Evolutionary conservation across 495 filamentous ascomycete genomes (phyloP).

Genomic region (Podospora didyma): DNA sequence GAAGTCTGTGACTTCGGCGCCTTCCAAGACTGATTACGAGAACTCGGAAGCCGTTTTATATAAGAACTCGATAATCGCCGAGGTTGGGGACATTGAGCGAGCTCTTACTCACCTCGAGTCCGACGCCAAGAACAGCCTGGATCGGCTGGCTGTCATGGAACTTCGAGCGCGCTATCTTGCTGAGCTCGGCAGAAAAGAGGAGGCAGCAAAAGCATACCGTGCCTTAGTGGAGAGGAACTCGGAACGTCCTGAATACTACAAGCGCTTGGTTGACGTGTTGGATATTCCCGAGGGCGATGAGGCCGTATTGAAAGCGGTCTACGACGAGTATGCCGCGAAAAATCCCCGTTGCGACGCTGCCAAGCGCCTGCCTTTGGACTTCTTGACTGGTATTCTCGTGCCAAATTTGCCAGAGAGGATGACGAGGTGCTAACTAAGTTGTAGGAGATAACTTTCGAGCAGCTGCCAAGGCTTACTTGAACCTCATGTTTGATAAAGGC

Average conservation of each 20-base stretch:
- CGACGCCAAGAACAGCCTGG: slow-evolving; percentile 70
- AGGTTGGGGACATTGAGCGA: slow-evolving; percentile 69
- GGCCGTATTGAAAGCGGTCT: slow-evolving; percentile 62
- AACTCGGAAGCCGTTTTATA: slow-evolving; percentile 96
- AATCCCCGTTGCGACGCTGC: slow-evolving; percentile 81
- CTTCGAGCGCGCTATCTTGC: slow-evolving; percentile 80
- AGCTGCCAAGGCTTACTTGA: slow-evolving; percentile 75
- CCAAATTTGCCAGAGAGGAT: not conserved
- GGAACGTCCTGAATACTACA: slow-evolving; percentile 83
- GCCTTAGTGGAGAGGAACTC: slow-evolving; percentile 79
- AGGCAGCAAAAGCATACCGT: slow-evolving; percentile 78
- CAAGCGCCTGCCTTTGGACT: slow-evolving; percentile 81
- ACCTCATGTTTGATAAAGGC: slow-evolving; percentile 88
- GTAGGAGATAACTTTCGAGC: slow-evolving; percentile 72
- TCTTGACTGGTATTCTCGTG: slow-evolving; percentile 61
- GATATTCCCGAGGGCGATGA: slow-evolving; percentile 59
- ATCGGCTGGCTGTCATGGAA: slow-evolving; percentile 88
- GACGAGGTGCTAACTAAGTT: slow-evolving; percentile 11
- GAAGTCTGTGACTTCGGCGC: slow-evolving; percentile 75
- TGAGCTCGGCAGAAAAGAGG: slow-evolving; percentile 69
- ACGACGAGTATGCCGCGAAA: slow-evolving; percentile 76
- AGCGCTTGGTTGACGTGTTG: slow-evolving; percentile 65
- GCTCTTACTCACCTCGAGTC: slow-evolving; percentile 85
- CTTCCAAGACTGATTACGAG: slow-evolving; percentile 73
- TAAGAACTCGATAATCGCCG: slow-evolving; percentile 92